phyloP scores from a whole-genome alignment of 2,329 filamentous ascomycete genomes.

The Claviceps sp. region DNA sequence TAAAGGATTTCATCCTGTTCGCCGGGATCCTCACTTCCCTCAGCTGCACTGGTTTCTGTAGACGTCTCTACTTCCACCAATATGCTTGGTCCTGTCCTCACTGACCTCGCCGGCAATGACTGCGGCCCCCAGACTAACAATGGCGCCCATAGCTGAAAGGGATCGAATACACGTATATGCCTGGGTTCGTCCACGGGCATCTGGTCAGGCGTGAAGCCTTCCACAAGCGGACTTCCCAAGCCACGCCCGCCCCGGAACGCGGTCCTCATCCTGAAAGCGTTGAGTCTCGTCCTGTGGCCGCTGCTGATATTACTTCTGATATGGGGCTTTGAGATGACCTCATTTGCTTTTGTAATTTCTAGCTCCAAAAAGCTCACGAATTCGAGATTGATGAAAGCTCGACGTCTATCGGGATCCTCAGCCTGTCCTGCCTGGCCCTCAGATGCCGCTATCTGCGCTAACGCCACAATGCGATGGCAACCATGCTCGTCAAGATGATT shows the following conservation, averaged over 20 bases:
- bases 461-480: not conserved
- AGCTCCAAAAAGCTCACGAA: not conserved
- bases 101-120: not conserved
- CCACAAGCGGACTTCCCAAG: constrained; percentile 11
- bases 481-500: not conserved
- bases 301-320: not conserved
- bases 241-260: constrained; percentile 11
- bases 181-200: not conserved
- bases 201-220: constrained; percentile 9
- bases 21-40: not conserved
- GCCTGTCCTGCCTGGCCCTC: not conserved
- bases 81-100: not conserved
- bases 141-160: not conserved
- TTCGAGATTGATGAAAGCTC: not conserved
- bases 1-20: not conserved
- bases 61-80: not conserved
- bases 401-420: not conserved
- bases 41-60: no score
- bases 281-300: not conserved
- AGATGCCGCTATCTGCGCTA: no score
- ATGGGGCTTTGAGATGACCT: not conserved
- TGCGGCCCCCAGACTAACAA: not conserved
- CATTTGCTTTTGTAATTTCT: not conserved
- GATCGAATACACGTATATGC: not conserved
- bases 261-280: not conserved